Evolutionary conservation across 1,139 yeast species (phyloP).

Genomic region (Candida albicans): DNA sequence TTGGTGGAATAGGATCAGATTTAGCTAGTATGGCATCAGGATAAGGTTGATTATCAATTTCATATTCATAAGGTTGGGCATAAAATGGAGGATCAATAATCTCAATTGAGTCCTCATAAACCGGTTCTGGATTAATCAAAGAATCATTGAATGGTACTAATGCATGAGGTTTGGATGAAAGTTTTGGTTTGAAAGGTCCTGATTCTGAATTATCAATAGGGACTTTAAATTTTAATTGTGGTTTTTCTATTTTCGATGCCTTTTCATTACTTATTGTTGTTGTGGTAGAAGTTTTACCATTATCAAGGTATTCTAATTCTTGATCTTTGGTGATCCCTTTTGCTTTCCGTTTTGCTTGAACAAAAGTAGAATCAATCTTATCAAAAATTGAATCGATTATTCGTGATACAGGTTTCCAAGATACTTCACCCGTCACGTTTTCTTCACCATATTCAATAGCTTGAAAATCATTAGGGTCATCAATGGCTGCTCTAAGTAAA

Average conservation of each 20-base stretch:
- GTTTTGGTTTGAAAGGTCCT: constrained; percentile 74
- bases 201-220: constrained; percentile 68
- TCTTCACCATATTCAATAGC: constrained; percentile 41
- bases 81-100: constrained; percentile 57
- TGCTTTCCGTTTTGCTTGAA: constrained; percentile 23
- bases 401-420: constrained; percentile 66
- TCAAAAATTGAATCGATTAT: constrained; percentile 74
- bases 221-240: constrained; percentile 62
- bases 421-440: constrained; percentile 24
- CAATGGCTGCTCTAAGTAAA: constrained; percentile 33
- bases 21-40: constrained; percentile 55
- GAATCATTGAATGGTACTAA: constrained; percentile 53
- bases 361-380: constrained; percentile 64
- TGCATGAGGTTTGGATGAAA: constrained; percentile 71
- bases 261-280: constrained; percentile 18
- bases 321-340: constrained; percentile 1
- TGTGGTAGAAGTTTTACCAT: constrained; percentile 14
- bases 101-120: constrained; percentile 34
- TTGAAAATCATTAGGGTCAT: constrained; percentile 25
- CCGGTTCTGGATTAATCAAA: constrained; percentile 30
- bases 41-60: constrained; percentile 70
- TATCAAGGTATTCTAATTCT: constrained; percentile 14
- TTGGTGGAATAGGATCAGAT: constrained; percentile 53
- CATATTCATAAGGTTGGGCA: constrained; percentile 79
- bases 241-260: constrained; percentile 57